Evolutionary conservation across 2,329 filamentous ascomycete genomes (phyloP), one percentile per base, ranked within the genome.

Genomic region (Thelonectria rubi): DNA sequence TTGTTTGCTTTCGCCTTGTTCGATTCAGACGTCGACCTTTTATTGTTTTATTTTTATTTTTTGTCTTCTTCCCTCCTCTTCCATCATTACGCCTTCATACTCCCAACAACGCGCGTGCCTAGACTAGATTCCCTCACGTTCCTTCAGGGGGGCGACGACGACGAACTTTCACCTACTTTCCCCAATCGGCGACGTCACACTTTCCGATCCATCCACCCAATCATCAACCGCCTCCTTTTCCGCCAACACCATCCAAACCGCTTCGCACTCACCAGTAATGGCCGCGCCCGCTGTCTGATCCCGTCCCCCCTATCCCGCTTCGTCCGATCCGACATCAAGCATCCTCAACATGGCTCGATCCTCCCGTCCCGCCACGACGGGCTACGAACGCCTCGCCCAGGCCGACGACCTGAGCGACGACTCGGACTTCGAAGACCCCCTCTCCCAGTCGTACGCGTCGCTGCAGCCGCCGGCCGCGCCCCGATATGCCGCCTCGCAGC

Each of bases 311-410:
- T 15, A 20, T 24, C 54, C 21, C 51, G 34, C 34, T 37, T 60
- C 55, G 39, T 42, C 54, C 37, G 20, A 51, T 57, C 42, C 21
- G 34, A 32, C 24, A 12, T 8, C 17, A 15, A 24, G n/a, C 18
- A 45, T 52, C 51, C 40, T 56, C 58, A 63, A 51, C 65, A 92
- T 92, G 90, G 84, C 89, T 71, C 87, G 86, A 75, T 81, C 81
- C 64, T 81, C 81, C 65, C 85, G 89, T 60, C 91, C 90, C 64
- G 84, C 90, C 60, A 91, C 90, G 45, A 94, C 92, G 66, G 92
- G 92, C 77, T 95, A 95, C 79, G 91, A 93, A 77, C 91, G 91
- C 73, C 88, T 95, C 60, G 89, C 91, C 65, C 92, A 95, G 78
- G 91, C 91, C 69, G 91, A 94, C 73, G 88, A 90, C 69, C 84